Evolutionary conservation across 2,329 filamentous ascomycete genomes (phyloP).

Genomic region (Venturia aucupariae): DNA sequence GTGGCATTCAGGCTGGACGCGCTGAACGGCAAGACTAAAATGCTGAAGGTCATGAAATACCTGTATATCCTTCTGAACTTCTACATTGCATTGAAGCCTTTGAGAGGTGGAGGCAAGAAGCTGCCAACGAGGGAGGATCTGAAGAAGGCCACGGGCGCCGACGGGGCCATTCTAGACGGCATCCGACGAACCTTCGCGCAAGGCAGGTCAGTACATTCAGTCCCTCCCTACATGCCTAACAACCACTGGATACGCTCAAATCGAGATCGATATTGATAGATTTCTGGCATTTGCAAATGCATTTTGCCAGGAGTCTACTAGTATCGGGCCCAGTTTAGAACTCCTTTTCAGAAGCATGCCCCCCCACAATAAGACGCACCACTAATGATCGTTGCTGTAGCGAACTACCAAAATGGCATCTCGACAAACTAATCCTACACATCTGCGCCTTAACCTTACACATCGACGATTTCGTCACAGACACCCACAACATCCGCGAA

Average conservation of each 20-base stretch:
- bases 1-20: constrained; percentile 55
- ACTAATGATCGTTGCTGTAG: not conserved
- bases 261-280: not conserved
- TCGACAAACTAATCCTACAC: constrained; percentile 64
- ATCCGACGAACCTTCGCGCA: constrained; percentile 63
- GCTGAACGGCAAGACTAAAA: constrained; percentile 41
- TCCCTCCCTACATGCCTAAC: not conserved
- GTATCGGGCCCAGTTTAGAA: not conserved
- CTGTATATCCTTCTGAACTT: constrained; percentile 41
- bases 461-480: constrained; percentile 63
- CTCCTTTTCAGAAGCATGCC: not conserved
- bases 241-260: not conserved
- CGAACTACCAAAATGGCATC: constrained; percentile 61
- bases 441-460: constrained; percentile 62
- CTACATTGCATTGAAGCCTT: constrained; percentile 29
- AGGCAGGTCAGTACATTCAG: constrained; percentile 28
- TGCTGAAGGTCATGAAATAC: constrained; percentile 43
- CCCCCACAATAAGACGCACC: constrained; percentile 2
- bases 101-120: constrained; percentile 30
- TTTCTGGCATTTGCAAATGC: no score
- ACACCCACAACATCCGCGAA: constrained; percentile 59
- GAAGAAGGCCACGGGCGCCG: constrained; percentile 44
- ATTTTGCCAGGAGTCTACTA: not conserved
- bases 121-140: constrained; percentile 57
- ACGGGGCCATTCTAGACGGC: constrained; percentile 54